Evolutionary conservation across 2,329 filamentous ascomycete genomes (phyloP), one percentile per base, ranked within the genome.

Genomic region (Didymella keratinophila): DNA sequence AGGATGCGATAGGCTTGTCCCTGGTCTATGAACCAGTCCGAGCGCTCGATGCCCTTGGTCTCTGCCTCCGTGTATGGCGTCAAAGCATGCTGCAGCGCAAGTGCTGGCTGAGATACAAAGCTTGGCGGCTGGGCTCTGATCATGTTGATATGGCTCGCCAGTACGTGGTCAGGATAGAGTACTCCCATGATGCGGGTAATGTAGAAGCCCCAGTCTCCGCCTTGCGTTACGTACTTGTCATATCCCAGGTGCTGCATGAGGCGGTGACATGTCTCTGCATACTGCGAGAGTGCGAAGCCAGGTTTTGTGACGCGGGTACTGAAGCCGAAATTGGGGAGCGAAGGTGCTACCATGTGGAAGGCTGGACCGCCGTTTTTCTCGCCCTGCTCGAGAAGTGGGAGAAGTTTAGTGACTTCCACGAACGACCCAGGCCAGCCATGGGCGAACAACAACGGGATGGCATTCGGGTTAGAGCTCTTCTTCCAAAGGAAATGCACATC

Each of bases 341-440:
- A 84, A 1, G 82, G 82, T 0, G 79, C 84, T 0, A 86, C 78
- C 30, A 86, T 71, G 63, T 85, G 76, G 66, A 86, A 86, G 2
- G 79, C 76, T 0, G 84, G 82, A 9, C 76, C 75, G 5, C 66
- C 69, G 4, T 71, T 66, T n/a, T 66, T 67, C 14, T 72, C 70
- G 14, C 64, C 63, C 6, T 63, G 45, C 44, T 61, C 52, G 10
- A 86, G 72, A 2, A 81, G 63, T 1, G 76, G 72, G 0, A 92
- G 78, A 44, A 91, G 77, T 68, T 89, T 90, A 20, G 78, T 75
- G 2, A 86, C 87, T 75, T 92, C 89, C 45, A 89, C 71, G 69
- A 90, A 91, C 62, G 84, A 88, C 1, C 89, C 89, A 0, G 89
- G 89, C 85, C 86, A 90, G 14, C 88, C 87, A 69, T 91, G 88